Conservation (phyloP, 139 green algal genomes). For the Chlorella sp. region DNA sequence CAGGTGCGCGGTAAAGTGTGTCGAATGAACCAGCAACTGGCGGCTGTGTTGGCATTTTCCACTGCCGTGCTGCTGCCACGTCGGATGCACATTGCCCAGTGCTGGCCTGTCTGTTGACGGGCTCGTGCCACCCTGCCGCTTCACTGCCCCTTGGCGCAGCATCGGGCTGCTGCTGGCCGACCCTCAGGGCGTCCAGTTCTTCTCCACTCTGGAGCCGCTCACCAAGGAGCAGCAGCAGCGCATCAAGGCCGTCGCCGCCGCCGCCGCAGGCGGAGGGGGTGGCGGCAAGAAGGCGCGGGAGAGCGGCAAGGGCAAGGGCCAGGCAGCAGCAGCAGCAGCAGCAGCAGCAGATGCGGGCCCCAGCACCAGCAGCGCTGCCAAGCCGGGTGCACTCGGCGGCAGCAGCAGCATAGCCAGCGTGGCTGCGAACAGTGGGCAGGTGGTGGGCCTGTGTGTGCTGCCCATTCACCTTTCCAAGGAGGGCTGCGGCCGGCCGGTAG, state of each 20-base stretch:
- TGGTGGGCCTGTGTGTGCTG: conserved; percentile 28
- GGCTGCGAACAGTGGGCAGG: too few species aligned
- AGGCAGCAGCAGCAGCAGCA: background rate
- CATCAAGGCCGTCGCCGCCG: conserved; percentile 10
- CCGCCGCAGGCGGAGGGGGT: background rate
- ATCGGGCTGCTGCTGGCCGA: conserved; percentile 8
- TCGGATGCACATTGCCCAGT: too few species aligned
- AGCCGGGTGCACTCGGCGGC: background rate
- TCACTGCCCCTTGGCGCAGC: background rate
- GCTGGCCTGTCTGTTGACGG: background rate
- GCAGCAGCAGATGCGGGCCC: background rate
- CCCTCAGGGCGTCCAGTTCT: conserved; percentile 14
- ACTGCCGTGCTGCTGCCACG: too few species aligned
- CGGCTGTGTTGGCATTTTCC: too few species aligned
- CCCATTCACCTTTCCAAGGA: background rate
- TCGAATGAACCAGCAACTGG: too few species aligned
- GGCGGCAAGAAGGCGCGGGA: background rate
- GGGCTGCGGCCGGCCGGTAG: background rate
- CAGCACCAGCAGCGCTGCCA: background rate
- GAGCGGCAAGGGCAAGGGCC: conserved; percentile 6
- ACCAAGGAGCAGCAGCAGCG: conserved; percentile 16
- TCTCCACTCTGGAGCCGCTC: conserved; percentile 18
- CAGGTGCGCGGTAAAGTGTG: background rate
- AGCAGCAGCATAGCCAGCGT: background rate
- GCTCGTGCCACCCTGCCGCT: background rate